A percentile compares a stretch with the other conserved stretches of the same genome.
Conservation (phyloP, 2,329 filamentous ascomycete genomes). For the Coleophoma eucalyptorum region DNA sequence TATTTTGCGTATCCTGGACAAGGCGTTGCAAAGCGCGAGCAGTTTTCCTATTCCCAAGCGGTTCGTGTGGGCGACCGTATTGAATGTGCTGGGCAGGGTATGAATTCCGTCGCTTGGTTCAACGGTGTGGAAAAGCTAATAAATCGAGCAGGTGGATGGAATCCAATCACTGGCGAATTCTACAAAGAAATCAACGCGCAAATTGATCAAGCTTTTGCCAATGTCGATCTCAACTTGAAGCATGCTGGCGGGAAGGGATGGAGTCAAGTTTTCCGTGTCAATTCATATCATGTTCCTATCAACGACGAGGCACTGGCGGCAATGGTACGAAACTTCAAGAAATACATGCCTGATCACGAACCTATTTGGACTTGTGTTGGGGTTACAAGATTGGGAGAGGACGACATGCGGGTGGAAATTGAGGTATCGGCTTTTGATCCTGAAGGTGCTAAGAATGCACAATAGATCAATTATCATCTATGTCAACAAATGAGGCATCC, state of each 20-base stretch:
- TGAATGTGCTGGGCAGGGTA: slow-evolving; percentile 43
- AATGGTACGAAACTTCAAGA: slow-evolving; percentile 43
- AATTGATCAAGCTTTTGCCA: slow-evolving; percentile 50
- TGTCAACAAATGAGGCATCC: not conserved
- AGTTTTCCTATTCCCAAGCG: slow-evolving; percentile 38
- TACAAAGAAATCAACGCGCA: slow-evolving; percentile 36
- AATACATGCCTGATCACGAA: slow-evolving; percentile 47
- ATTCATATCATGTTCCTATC: slow-evolving; percentile 40
- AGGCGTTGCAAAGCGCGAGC: not conserved
- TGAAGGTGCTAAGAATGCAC: not conserved
- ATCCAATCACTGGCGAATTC: slow-evolving; percentile 19
- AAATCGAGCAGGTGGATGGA: slow-evolving; percentile 29
- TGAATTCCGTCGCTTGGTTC: not conserved
- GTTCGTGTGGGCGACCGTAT: slow-evolving; percentile 44
- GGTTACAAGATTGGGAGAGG: slow-evolving; percentile 40
- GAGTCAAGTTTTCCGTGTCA: slow-evolving; percentile 48
- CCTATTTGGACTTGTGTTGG: slow-evolving; percentile 52
- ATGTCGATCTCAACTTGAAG: slow-evolving; percentile 47
- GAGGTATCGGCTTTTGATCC: slow-evolving; percentile 47
- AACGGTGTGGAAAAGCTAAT: not conserved
- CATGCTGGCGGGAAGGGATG: slow-evolving; percentile 53
- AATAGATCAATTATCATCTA: not conserved
- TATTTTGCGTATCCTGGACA: not conserved
- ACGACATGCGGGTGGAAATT: slow-evolving; percentile 55
- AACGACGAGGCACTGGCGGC: slow-evolving; percentile 33